A percentile compares a stretch with the other conserved stretches of the same genome.
phyloP scores from a whole-genome alignment of 139 green algal species.

The Chlamydomonas sphaeroides region DNA sequence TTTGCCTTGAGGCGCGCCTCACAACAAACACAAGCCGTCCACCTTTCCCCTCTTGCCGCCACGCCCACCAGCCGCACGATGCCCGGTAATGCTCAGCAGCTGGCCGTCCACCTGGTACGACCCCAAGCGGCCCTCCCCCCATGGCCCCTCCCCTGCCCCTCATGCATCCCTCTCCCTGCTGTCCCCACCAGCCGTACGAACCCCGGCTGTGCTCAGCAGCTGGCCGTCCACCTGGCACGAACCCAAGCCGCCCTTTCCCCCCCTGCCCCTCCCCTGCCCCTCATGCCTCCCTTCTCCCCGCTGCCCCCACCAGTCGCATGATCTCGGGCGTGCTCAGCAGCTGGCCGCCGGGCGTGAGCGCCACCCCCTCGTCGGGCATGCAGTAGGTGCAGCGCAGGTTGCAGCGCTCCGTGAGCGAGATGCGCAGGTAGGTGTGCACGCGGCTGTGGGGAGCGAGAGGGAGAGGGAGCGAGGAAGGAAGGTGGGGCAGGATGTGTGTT shows the following conservation, averaged over 20 bases:
- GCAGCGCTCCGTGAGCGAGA: slow-evolving; percentile 98
- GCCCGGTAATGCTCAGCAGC: background rate
- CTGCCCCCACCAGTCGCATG: slow-evolving; percentile 78
- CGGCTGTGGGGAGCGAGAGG: slow-evolving; percentile 63
- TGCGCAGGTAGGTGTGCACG: slow-evolving; percentile 95
- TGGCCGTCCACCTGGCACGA: no score
- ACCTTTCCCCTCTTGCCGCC: no score
- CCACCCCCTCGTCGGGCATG: slow-evolving; percentile 97
- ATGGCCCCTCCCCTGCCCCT: background rate
- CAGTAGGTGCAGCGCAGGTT: slow-evolving; percentile 99
- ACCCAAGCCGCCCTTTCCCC: no score
- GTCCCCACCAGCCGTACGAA: background rate
- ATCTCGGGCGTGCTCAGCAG: slow-evolving; percentile 86
- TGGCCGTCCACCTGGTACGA: no score
- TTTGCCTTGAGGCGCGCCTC: no score
- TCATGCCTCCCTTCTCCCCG: no score
- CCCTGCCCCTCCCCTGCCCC: no score
- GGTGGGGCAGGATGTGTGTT: background rate
- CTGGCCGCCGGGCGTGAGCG: slow-evolving; percentile 77
- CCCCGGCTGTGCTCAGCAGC: background rate
- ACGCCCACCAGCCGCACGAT: background rate
- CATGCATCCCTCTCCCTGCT: no score
- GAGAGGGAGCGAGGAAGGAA: background rate
- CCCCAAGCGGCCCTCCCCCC: background rate
- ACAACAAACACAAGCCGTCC: no score